Base-by-base conservation (phyloP, 352 stramenopile species). In the Lagenidium giganteum region DNA sequence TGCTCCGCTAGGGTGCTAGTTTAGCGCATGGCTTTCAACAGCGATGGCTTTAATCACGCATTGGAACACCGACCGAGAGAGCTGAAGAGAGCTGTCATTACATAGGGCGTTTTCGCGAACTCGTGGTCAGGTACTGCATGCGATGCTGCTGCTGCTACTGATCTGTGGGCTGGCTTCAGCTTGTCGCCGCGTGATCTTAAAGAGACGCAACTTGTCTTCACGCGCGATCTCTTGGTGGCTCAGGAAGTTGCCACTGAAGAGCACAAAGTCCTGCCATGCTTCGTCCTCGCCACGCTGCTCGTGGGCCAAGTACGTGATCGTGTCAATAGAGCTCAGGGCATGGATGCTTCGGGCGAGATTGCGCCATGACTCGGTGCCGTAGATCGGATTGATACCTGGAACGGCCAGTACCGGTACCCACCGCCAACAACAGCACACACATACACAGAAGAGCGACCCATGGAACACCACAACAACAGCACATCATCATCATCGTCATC, bases 341-440 rank as follows among this genome's bases (percentile, higher is more conserved):
- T 49, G 22, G 42, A 93, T 90, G 41, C 75, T 90, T 26, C 63
- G 51, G 11, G 78, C 81, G 9, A 93, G 57, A 26, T 87, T 77
- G 17, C 78, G 59, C 81, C 81, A 93, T 30, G 77, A 90, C 22
- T 90, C 68, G 42, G 63, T 52, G 29, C 78, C 81, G 55, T 93
- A 93, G 46, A 93, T 89, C 37, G 81, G 77, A 35, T 93, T 93
- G 47, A 93, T 90, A 43, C 68, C 68, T 81, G 16, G 8, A 36
- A 7, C 23, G 17, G 13, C n/a, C 33, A 8, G 23, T 27, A 24
- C 17, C 5, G 17, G 28, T 44, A 37, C 18, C 3, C 26, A 47
- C 8, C 4, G 18, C 32, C 8, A 2, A 31, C 16, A 30, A 42
- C 21, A 18, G 9, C 35, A 41, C 12, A 27, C 14, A 45, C 26